Base-by-base conservation (phyloP, 768 basidiomycete genomes). In the Mycena vitilis region DNA sequence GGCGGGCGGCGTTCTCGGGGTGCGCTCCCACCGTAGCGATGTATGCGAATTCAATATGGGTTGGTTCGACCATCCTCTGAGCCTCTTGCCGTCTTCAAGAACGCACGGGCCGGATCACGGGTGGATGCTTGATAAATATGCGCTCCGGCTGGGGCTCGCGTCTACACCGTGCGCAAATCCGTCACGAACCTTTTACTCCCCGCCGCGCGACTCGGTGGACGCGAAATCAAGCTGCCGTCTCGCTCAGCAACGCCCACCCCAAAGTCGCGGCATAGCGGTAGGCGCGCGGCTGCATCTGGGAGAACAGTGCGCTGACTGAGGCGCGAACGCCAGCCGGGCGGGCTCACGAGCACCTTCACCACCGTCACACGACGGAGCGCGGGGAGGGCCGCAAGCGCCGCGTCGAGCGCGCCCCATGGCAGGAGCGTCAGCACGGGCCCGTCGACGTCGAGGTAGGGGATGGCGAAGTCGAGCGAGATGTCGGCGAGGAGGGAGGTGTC, bases 371-470 rank as follows among this genome's bases (percentile, higher is more conserved):
- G 62, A n/a, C 62, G 44, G 22, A 69, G 58, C 13, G 45, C 36
- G 23, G 67, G 67, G 22, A 69, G 67, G 1, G 56, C 48, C 34
- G 57, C 57, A 20, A 69, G 62, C 7, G 67, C 55, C 16, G 40
- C 40, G 57, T 69, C 67, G 9, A 69, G 52, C 0, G 49, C 57
- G 34, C 34, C 23, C 62, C 61, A 69, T 5, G 67, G 67, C 8
- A 69, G 62, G 4, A 55, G 45, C 4, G 62, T 54, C 30, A 59
- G 55, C 23, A 60, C 48, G 23, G 67, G 61, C 25, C 57, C 48
- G 58, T 69, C 67, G 40, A 69, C 48, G 58, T 69, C 67, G 34
- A 69, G 67, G 52, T 69, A 69, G 13, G 67, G 67, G 49, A 69
- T 69, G 25, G 67, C 67, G 57, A 69, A 69, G 36, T 59, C 57